Base-by-base conservation (phyloP, 75 land plant genomes). In the Isoetes taiwanensis region DNA sequence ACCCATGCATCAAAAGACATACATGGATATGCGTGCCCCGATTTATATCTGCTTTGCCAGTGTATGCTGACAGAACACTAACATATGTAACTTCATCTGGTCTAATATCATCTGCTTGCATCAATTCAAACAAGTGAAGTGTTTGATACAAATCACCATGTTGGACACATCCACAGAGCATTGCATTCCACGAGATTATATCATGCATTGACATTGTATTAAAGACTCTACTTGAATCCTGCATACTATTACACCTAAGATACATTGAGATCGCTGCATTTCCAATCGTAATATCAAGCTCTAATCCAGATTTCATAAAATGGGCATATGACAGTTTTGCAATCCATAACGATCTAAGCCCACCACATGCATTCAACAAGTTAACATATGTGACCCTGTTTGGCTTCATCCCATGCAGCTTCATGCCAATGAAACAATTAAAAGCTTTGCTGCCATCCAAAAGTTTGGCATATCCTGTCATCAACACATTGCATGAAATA, bases 11-110 rank as follows among this genome's bases (percentile, higher is more conserved):
- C n/a, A n/a, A n/a, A n/a, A n/a, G n/a, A n/a, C n/a, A n/a, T n/a
- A n/a, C n/a, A n/a, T n/a, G n/a, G n/a, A n/a, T n/a, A n/a, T n/a
- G n/a, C n/a, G n/a, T n/a, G n/a, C n/a, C n/a, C n/a, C n/a, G n/a
- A n/a, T n/a, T n/a, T n/a, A n/a, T n/a, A n/a, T n/a, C n/a, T n/a
- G n/a, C n/a, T n/a, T n/a, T n/a, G n/a, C n/a, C n/a, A n/a, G n/a
- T n/a, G n/a, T n/a, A n/a, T n/a, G n/a, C n/a, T n/a, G n/a, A n/a
- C n/a, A n/a, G n/a, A n/a, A n/a, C n/a, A n/a, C n/a, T n/a, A n/a
- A n/a, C n/a, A n/a, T n/a, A n/a, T n/a, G n/a, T n/a, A n/a, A n/a
- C 24, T 6, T 59, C 43, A 70, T 73, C 55, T 42, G 64, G 56
- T 41, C 46, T 54, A 20, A 57, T 3, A 54, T 63, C 63, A 54